phyloP scores from a whole-genome alignment of 345 rosid genomes.

The Murraya paniculata region DNA sequence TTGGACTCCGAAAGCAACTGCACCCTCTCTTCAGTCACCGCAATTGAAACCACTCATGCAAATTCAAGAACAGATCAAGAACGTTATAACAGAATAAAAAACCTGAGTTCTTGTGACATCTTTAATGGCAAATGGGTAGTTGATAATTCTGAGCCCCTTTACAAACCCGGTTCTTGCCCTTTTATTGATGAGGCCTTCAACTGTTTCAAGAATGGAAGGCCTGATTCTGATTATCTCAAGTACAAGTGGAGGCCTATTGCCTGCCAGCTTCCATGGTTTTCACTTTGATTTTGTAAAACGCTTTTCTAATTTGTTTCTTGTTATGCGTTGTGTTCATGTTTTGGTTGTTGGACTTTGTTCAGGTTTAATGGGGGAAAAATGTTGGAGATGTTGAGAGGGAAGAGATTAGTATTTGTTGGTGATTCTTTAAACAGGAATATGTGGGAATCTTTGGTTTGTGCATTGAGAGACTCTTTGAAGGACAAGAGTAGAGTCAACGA shows the following conservation, averaged over 20 bases:
- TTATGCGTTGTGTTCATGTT: neutral
- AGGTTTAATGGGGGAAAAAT: constrained; percentile 63
- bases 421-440: constrained; percentile 70
- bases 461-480: constrained; percentile 51
- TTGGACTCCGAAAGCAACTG: constrained; percentile 38
- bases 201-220: constrained; percentile 59
- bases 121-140: constrained; percentile 61
- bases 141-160: constrained; percentile 47
- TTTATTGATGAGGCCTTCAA: constrained; percentile 52
- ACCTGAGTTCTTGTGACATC: constrained; percentile 55
- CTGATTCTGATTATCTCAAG: constrained; percentile 43
- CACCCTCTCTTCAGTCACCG: constrained; percentile 39
- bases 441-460: constrained; percentile 76
- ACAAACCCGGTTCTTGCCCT: constrained; percentile 61
- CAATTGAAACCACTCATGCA: constrained; percentile 25
- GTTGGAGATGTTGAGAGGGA: constrained; percentile 57
- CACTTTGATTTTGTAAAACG: neutral
- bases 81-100: constrained; percentile 9
- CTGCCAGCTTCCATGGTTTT: constrained; percentile 58
- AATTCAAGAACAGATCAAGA: constrained; percentile 29
- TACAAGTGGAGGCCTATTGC: constrained; percentile 54
- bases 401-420: constrained; percentile 63
- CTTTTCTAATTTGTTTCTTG: neutral
- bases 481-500: constrained; percentile 46
- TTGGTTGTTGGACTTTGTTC: neutral